Base-by-base conservation (phyloP, 1,139 yeast species). In the Diutina ranongensis region DNA sequence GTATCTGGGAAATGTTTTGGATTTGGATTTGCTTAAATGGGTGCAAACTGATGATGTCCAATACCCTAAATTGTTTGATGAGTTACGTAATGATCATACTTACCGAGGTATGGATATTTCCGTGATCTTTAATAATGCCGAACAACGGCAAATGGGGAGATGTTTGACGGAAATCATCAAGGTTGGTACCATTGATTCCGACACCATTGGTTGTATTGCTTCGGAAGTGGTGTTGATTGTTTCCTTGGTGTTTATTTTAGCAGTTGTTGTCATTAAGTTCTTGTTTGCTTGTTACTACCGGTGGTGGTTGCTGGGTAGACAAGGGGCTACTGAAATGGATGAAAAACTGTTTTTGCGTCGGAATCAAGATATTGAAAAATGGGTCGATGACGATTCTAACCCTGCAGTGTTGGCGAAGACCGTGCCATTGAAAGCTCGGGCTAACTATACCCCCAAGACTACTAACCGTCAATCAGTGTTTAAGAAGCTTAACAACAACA, bases 131-230 rank as follows among this genome's bases (percentile, higher is more conserved):
- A 76, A 95, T 3, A 78, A 77, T 48, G 74, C 84, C 18, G 67
- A 67, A 21, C 88, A 85, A 54, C 75, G 88, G 49, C 74, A 75
- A 54, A 77, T 80, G 8, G 94, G 94, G 15, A 76, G 81, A 56
- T 92, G 98, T 63, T 68, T 92, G 47, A 70, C 83, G n/a, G 97
- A 92, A 62, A 83, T 86, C 48, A 71, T 85, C 48, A 86, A 83
- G 63, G 94, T 89, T 20, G 98, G 98, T 21, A 80, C 78, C 44
- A 78, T 92, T 47, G 97, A 92, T 59, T 78, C 94, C 1, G 88
- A 86, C 47, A 80, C 95, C 12, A 79, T 92, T 57, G 98, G 98
- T n/a, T 92, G 98, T 64, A 80, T 92, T 61, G 95, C 97, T 0
- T 86, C 97, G 1, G 71, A 77, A 50, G 80, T 88, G 44, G 96